These are phyloP conservation scores for Quercus robur DNA, from an alignment of 306 rosid species.

Conservation along the genomic window DNA sequence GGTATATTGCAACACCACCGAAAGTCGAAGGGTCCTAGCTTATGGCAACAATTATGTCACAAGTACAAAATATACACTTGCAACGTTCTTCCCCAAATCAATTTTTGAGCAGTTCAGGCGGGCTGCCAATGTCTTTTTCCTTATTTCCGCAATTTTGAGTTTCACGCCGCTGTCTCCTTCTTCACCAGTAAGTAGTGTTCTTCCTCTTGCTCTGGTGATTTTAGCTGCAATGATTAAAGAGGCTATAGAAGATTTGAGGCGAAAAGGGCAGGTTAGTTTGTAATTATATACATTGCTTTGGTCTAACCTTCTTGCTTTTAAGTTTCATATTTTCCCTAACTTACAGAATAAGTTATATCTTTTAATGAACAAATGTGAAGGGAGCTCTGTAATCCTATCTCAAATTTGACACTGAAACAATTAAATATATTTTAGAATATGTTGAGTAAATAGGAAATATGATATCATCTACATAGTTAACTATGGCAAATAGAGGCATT, in stretches of 20 bases:
- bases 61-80: constrained; percentile 74
- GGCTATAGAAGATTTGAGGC: constrained; percentile 71
- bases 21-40: constrained; percentile 34
- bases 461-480: no score
- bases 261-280: constrained; percentile 58
- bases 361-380: no score
- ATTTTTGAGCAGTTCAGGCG: constrained; percentile 93
- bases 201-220: constrained; percentile 77
- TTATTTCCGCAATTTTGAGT: constrained; percentile 68
- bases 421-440: no score
- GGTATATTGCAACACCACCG: constrained; percentile 69
- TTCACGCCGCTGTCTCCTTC: constrained; percentile 82
- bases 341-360: neutral
- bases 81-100: constrained; percentile 80
- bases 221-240: constrained; percentile 97
- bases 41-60: constrained; percentile 80
- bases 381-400: no score
- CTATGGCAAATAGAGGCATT: no score
- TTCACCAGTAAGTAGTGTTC: constrained; percentile 69
- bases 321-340: neutral
- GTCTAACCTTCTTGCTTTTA: neutral
- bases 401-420: no score
- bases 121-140: constrained; percentile 81
- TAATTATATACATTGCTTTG: neutral
- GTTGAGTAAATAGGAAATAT: no score